These are phyloP conservation scores for Cardiospermum halicacabum DNA, from an alignment of 345 rosid genomes.

Conservation along the genomic window DNA sequence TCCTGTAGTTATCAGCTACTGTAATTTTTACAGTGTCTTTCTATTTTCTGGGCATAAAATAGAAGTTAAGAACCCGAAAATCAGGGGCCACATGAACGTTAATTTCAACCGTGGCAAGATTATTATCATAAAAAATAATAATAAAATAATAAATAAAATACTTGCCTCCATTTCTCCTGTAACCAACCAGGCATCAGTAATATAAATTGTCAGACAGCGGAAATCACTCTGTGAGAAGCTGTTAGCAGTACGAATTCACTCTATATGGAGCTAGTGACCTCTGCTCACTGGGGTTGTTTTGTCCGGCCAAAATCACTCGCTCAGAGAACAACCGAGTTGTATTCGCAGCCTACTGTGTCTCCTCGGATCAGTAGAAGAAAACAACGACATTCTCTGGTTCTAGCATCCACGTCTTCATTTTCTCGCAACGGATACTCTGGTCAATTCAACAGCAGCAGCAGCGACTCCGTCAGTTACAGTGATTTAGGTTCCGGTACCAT, in stretches of 20 bases:
- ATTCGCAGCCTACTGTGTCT: background rate
- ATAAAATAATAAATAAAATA: too few species aligned
- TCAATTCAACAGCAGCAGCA: constrained; percentile 13
- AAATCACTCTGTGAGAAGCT: background rate
- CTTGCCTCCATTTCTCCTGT: too few species aligned
- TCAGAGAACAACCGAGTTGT: background rate
- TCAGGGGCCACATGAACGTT: background rate
- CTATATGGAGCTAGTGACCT: constrained; percentile 4
- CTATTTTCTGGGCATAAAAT: too few species aligned
- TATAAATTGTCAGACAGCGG: too few species aligned
- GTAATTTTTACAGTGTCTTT: too few species aligned
- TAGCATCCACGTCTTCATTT: background rate
- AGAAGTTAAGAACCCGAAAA: too few species aligned
- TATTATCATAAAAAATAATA: constrained; percentile 9
- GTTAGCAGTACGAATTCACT: background rate
- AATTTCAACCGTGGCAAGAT: constrained; percentile 32
- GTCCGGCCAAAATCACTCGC: background rate
- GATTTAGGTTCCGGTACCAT: background rate
- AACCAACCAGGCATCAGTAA: too few species aligned
- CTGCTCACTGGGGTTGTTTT: background rate
- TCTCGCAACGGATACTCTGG: constrained; percentile 30
- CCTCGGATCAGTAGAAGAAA: background rate
- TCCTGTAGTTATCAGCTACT: too few species aligned
- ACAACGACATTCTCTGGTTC: background rate
- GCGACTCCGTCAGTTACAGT: constrained; percentile 13